A percentile compares a stretch with the other conserved stretches of the same genome.
These are phyloP conservation scores for Hanseniaspora uvarum DNA, from an alignment of 1,139 yeast species.

Conservation along the genomic window DNA sequence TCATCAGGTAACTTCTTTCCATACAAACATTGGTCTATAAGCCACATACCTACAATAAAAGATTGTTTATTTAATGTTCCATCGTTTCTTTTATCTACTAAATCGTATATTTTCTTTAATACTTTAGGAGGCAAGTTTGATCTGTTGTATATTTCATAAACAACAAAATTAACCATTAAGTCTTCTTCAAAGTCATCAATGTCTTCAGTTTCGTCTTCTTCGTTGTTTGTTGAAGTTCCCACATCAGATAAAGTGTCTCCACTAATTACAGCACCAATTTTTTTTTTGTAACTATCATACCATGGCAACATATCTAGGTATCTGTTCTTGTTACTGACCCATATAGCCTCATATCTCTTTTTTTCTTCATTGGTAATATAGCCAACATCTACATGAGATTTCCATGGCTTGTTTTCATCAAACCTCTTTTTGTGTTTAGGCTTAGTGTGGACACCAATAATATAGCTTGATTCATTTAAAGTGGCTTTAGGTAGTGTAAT, in stretches of 20 bases:
- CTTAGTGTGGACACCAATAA: conserved; percentile 6
- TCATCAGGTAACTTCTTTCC: conserved; percentile 76
- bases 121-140: conserved; percentile 59
- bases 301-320: conserved; percentile 38
- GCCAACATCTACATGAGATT: conserved; percentile 58
- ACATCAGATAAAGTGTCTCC: conserved; percentile 59
- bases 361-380: conserved; percentile 61
- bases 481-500: background rate
- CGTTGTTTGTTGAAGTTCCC: conserved; percentile 22
- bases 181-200: conserved; percentile 33
- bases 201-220: background rate
- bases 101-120: conserved; percentile 60
- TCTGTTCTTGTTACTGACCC: conserved; percentile 76
- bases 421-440: conserved; percentile 33
- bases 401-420: conserved; percentile 94
- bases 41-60: conserved; percentile 90
- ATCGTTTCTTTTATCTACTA: conserved; percentile 67
- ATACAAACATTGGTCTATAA: conserved; percentile 88
- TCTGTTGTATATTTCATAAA: conserved; percentile 67
- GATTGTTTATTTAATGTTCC: conserved; percentile 72
- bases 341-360: conserved; percentile 82
- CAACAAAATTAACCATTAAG: conserved; percentile 42
- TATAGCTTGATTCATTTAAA: conserved; percentile 2
- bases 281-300: background rate
- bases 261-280: conserved; percentile 43